Conservation (phyloP, 2,329 filamentous ascomycete species). For the Aureobasidium pullulans region DNA sequence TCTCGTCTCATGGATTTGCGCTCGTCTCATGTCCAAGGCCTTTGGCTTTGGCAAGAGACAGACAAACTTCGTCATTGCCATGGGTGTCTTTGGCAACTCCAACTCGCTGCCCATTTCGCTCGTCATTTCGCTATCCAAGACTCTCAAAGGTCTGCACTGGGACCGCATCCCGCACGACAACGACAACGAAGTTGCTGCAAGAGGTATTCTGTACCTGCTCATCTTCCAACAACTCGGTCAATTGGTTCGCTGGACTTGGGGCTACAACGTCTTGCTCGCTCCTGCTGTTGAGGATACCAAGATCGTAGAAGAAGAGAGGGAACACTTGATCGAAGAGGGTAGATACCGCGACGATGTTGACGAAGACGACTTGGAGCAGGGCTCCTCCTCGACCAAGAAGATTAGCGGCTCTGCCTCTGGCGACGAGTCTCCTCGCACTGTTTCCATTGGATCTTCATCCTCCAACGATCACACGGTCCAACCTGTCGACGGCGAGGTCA, state of each 20-base stretch:
- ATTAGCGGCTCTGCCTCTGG: conserved; percentile 41
- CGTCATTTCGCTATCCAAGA: conserved; percentile 88
- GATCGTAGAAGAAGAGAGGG: conserved; percentile 45
- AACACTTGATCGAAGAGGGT: conserved; percentile 38
- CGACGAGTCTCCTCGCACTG: conserved; percentile 35
- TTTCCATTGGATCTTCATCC: conserved; percentile 17
- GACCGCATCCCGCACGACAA: conserved; percentile 85
- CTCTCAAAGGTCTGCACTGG: conserved; percentile 88
- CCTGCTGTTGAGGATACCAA: conserved; percentile 63
- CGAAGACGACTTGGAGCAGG: conserved; percentile 37
- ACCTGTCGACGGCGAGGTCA: conserved; percentile 22
- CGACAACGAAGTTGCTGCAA: conserved; percentile 86
- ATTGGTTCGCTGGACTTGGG: conserved; percentile 95
- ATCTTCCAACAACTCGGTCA: conserved; percentile 98
- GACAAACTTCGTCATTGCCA: conserved; percentile 90
- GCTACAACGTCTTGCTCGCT: conserved; percentile 88
- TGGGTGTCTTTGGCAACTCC: conserved; percentile 97
- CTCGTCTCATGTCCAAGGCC: conserved; percentile 60
- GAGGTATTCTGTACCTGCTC: conserved; percentile 88
- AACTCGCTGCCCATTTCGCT: conserved; percentile 97
- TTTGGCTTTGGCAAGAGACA: conserved; percentile 80
- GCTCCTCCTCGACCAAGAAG: conserved; percentile 1
- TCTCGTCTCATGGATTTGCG: conserved; percentile 72
- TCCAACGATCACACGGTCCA: conserved; percentile 27
- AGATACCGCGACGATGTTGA: conserved; percentile 48